Evolutionary conservation across 2,329 filamentous ascomycete species (phyloP), one percentile per base, ranked within the genome.

Genomic region (Zasmidium angulare): DNA sequence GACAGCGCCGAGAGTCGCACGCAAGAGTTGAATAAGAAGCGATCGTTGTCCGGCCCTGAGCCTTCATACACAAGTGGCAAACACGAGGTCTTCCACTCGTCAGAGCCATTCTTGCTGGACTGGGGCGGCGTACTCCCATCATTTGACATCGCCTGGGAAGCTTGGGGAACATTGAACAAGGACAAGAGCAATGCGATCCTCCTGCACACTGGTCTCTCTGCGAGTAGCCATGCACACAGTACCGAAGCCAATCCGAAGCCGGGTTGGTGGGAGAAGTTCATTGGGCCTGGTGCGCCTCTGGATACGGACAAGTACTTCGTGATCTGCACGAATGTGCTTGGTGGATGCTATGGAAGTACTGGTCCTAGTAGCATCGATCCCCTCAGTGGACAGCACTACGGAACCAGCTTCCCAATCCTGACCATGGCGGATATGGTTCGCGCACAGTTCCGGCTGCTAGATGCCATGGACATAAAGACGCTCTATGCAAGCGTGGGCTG

Each of bases 231-330:
- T 77, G 95, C 95, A 1, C 93, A 93, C 72, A 97, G 92, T 59
- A 98, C 93, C n/a, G 82, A 85, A 54, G 79, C 82, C 10, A 99
- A 99, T 74, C 84, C 90, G 0, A 89, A 93, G 74, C 89, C 92
- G 0, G 95, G 95, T 2, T 99, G 95, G 95, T 99, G 95, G 95
- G 95, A 99, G 77, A 93, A 89, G 75, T 99, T 99, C 74, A 98
- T 99, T 70, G 95, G 95, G 0, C 89, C 93, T 0, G 91, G 90
- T 0, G 83, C 84, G 20, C 89, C 91, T 11, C 78, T 99, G 10
- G 91, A 99, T 74, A 99, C 95, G 1, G 79, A 93, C 75, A 93
- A 91, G 73, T 96, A 96, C 79, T 91, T 92, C 71, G 79, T 99
- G 61, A 91, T 99, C 62, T 99, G 95, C 78, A 98, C 95, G 10